Evolutionary conservation across 441 rosid genomes (phyloP), one percentile per base, ranked within the genome.

Genomic region (Adansonia rubrostipa): DNA sequence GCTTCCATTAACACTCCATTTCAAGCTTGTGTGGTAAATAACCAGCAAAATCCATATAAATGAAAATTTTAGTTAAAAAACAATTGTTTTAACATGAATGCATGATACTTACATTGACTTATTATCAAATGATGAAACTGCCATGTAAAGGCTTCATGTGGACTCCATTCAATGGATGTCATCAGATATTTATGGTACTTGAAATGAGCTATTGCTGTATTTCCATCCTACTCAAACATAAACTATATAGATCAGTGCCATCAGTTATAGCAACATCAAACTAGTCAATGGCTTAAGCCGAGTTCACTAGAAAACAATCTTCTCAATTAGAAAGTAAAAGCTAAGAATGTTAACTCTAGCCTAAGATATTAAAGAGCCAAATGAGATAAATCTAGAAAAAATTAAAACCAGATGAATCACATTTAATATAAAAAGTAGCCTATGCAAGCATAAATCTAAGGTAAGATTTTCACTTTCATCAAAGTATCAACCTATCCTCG

Each of bases 161-260:
- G 92, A 69, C 97, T 92, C 99, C 99, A 96, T 76, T 96, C 96
- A 9, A 94, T 92, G 14, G 98, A 96, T n/a, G 99, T 96, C 48
- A 96, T 80, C 0, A 97, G 97, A 73, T 82, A 87, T 77, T 93
- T 96, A 82, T 96, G 98, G 47, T 96, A 92, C 70, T 88, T 88
- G 71, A 96, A 96, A 83, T 91, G 98, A 17, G 98, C 98, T 48
- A 95, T 90, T 8, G 89, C 89, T 9, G 95, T 86, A 84, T 88
- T 93, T 65, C 88, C 97, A 22, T 84, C 90, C 97, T 93, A 82
- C 70, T 57, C 20, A 71, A 7, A 47, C 0, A 72, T 24, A 24
- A 71, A 7, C 3, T 48, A 48, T 17, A 33, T 9, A 78, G n/a
- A 48, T 40, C 40, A 57, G 81, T 40, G 48, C 9, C 8, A 51